Evolutionary conservation across 1,284 basidiomycete species (phyloP).

Genomic region (Ganoderma sinense): DNA sequence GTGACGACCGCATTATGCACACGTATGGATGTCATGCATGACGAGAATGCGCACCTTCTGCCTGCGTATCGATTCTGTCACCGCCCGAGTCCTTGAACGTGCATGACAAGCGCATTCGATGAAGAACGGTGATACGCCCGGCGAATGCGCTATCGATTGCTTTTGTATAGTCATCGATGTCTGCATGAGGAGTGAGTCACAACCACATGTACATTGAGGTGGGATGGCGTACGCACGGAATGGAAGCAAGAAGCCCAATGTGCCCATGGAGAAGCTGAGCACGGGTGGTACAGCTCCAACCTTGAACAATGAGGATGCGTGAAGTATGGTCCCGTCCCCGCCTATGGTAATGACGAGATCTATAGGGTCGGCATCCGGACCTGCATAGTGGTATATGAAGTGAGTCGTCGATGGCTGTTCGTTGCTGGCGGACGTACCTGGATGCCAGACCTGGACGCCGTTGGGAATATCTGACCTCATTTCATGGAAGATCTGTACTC

Average conservation of each 20-base stretch:
- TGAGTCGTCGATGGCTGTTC: not conserved
- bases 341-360: constrained; percentile 93
- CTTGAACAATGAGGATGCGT: constrained; percentile 93
- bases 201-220: not conserved
- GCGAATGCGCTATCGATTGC: constrained; percentile 82
- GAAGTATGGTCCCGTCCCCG: constrained; percentile 95
- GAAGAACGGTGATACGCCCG: constrained; percentile 81
- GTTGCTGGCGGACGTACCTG: constrained; percentile 47
- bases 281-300: constrained; percentile 92
- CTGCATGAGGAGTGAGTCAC: constrained; percentile 45
- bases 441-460: constrained; percentile 68
- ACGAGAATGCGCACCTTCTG: constrained; percentile 54
- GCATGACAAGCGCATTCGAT: constrained; percentile 88
- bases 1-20: no score
- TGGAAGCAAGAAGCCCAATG: constrained; percentile 92
- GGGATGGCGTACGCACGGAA: constrained; percentile 72
- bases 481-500: constrained; percentile 81
- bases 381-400: constrained; percentile 35
- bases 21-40: not conserved
- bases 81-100: constrained; percentile 74
- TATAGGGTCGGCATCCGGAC: constrained; percentile 63
- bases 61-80: constrained; percentile 59
- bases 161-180: constrained; percentile 82
- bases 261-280: constrained; percentile 96
- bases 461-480: constrained; percentile 71